Conservation (phyloP, 257 asterid species). For the Plantago elongata region DNA sequence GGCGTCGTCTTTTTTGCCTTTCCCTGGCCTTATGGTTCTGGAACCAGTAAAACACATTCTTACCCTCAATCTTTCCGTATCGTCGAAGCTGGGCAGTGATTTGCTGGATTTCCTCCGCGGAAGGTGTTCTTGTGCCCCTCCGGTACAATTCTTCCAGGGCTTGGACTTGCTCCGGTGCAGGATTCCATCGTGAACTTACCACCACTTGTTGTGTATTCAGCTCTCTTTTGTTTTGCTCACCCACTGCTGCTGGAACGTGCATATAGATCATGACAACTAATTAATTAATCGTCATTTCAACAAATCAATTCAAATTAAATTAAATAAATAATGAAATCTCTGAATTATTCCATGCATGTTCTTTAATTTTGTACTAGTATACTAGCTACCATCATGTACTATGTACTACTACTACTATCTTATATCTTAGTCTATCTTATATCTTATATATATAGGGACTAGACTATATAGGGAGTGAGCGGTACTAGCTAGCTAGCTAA, state of each 20-base stretch:
- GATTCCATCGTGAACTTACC: constrained; percentile 92
- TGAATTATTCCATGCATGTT: background rate
- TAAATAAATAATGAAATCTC: too few relatives aligned
- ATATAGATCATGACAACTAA: too few relatives aligned
- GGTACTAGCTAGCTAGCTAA: too few relatives aligned
- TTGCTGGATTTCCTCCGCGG: constrained; percentile 89
- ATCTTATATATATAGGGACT: too few relatives aligned
- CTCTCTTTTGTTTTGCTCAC: constrained; percentile 65
- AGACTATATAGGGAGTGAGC: too few relatives aligned
- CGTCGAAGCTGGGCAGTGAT: constrained; percentile 74
- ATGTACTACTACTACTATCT: too few relatives aligned
- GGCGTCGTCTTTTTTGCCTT: constrained; percentile 85
- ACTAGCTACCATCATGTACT: too few relatives aligned
- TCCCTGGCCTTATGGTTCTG: constrained; percentile 96
- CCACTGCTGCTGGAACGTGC: constrained; percentile 36
- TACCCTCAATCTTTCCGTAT: constrained; percentile 89
- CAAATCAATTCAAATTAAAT: too few relatives aligned
- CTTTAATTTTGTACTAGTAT: background rate
- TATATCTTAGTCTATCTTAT: too few relatives aligned
- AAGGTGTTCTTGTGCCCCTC: constrained; percentile 77
- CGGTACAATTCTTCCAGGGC: constrained; percentile 74
- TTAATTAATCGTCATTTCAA: background rate
- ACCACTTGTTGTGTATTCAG: constrained; percentile 61
- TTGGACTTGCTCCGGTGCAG: constrained; percentile 89
- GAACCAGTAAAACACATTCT: constrained; percentile 94